Evolutionary conservation across 2,329 filamentous ascomycete genomes (phyloP).

Genomic region (Alternaria sp.): DNA sequence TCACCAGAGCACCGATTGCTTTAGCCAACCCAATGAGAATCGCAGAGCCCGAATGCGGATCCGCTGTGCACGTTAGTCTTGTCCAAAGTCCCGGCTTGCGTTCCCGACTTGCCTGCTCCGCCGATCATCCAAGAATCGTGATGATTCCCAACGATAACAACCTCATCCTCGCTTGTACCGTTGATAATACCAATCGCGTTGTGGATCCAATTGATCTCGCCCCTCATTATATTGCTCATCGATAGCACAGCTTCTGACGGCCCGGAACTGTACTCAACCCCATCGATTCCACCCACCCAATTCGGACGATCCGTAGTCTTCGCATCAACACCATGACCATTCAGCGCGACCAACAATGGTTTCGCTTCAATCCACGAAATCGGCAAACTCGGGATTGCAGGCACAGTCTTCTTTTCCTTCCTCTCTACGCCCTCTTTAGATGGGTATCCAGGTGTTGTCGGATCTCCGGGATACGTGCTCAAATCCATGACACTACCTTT

Average conservation of each 20-base stretch:
- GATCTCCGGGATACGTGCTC: slow-evolving; percentile 56
- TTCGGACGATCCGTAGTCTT: slow-evolving; percentile 42
- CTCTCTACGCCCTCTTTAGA: slow-evolving; percentile 84
- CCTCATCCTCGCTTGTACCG: slow-evolving; percentile 64
- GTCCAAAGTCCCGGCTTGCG: background rate
- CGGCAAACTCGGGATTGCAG: slow-evolving; percentile 82
- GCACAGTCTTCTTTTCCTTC: slow-evolving; percentile 61
- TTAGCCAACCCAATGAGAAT: slow-evolving; percentile 57
- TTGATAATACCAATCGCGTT: slow-evolving; percentile 72
- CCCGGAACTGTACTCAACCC: slow-evolving; percentile 40
- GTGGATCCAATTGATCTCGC: slow-evolving; percentile 78
- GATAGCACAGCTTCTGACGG: slow-evolving; percentile 55
- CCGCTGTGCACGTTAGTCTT: slow-evolving; percentile 35
- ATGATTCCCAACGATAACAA: slow-evolving; percentile 60
- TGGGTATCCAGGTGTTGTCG: slow-evolving; percentile 66
- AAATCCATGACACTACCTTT: slow-evolving; percentile 65
- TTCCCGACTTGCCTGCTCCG: slow-evolving; percentile 45
- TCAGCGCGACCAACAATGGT: slow-evolving; percentile 80
- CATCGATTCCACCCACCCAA: slow-evolving; percentile 41
- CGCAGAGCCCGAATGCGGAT: slow-evolving; percentile 59
- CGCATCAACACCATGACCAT: slow-evolving; percentile 74
- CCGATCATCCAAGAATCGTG: slow-evolving; percentile 62
- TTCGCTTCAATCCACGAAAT: slow-evolving; percentile 83
- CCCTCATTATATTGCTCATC: slow-evolving; percentile 73
- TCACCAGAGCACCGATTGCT: slow-evolving; percentile 55